Evolutionary conservation across 768 basidiomycete species (phyloP), one percentile per base, ranked within the genome.

Genomic region (Xerocomellus amylosporus): DNA sequence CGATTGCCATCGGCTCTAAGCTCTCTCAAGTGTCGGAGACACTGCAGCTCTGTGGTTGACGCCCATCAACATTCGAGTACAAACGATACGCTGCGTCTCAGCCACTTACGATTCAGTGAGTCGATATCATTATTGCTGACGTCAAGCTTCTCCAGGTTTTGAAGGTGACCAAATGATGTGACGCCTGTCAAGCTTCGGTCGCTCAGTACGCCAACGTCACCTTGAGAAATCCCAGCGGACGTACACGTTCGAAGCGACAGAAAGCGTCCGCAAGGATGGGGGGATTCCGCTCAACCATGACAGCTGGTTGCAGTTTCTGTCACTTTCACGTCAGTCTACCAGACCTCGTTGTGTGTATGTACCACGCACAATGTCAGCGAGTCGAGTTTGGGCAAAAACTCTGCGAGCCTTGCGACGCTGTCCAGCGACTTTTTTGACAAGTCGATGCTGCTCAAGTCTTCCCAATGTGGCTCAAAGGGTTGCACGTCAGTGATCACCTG

Each of bases 391-490:
- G 93, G 94, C 63, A 98, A 67, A 69, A 98, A 94, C 75, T 98
- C 95, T 64, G 96, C 94, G 60, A 90, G 66, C 52, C 87, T 71
- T 37, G 84, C 83, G 15, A 88, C 79, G 62, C 84, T 85, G 46
- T 88, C 87, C 26, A 85, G 67, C 20, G 75, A 74, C 68, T 81
- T 83, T 47, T 75, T 71, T 37, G 76, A 77, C 51, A 99, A 74
- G 66, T 98, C 87, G 60, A 99, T 85, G 24, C 74, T 71, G 52
- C 64, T 75, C 55, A 99, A 73, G 38, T 81, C 77, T 63, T 98
- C 95, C 97, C 97, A 99, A 66, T 91, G 80, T 22, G 95, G 93
- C 65, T 94, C 92, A 71, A 90, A 97, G 19, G 95, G 93, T 66
- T 94, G 88, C 13, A 94, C 84, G 64, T 98, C 94, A 40, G 95